Evolutionary conservation across 441 rosid species (phyloP).

Genomic region (Erodium moschatum): DNA sequence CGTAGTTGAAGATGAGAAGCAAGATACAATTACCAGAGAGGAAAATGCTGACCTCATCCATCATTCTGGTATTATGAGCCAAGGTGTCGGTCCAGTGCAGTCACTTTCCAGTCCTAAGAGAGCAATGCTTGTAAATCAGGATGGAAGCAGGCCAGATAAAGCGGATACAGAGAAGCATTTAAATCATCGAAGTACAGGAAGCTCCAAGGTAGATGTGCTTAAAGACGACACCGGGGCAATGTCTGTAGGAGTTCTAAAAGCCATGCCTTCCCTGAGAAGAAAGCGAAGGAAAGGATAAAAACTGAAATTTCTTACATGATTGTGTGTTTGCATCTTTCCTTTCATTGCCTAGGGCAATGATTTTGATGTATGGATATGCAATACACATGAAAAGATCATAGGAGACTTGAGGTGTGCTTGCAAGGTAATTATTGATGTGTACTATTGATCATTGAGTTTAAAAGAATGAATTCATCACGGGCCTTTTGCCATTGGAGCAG

Average conservation of each 20-base stretch:
- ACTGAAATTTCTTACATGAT: neutral
- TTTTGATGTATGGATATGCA: neutral
- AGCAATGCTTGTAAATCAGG: neutral
- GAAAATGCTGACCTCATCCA: constrained; percentile 19
- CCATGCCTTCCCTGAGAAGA: constrained; percentile 68
- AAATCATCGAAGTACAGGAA: constrained; percentile 16
- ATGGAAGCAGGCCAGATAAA: constrained; percentile 12
- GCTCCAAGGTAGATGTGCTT: constrained; percentile 14
- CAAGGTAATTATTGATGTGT: neutral
- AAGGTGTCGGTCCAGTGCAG: neutral
- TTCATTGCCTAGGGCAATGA: constrained; percentile 1
- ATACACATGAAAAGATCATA: neutral
- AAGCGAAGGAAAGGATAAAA: constrained; percentile 53
- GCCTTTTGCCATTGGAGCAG: neutral
- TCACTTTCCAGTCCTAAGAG: too few species aligned
- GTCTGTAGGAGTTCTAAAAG: constrained; percentile 37
- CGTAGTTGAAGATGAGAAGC: constrained; percentile 34
- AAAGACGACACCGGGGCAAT: constrained; percentile 15
- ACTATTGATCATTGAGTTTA: neutral
- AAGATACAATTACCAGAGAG: constrained; percentile 1
- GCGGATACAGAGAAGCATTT: constrained; percentile 17
- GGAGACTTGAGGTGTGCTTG: neutral
- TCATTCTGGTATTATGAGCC: constrained; percentile 4
- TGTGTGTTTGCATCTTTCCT: neutral
- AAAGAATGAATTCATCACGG: neutral